These are phyloP conservation scores for Vigna angularis DNA, from an alignment of 306 rosid species.

Conservation along the genomic window DNA sequence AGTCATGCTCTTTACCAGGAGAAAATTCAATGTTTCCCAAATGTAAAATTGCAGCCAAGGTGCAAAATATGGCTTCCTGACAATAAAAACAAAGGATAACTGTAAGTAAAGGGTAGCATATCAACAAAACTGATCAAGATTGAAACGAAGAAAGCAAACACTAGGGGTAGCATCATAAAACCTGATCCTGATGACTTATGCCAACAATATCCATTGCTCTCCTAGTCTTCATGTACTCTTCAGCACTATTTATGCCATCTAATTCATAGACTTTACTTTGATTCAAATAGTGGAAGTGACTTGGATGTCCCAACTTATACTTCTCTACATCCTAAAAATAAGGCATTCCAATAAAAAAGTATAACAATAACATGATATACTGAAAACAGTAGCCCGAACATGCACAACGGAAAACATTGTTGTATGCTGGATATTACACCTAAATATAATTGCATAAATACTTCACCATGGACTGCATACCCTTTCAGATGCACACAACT, in stretches of 20 bases:
- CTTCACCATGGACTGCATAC: constrained; percentile 47
- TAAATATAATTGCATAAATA: constrained; percentile 1
- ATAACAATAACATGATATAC: constrained; percentile 19
- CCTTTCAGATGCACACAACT: constrained; percentile 84
- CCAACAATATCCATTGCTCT: constrained; percentile 93
- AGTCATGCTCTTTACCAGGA: constrained; percentile 92
- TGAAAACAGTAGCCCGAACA: constrained; percentile 2
- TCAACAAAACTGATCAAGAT: constrained; percentile 8
- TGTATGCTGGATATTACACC: constrained; percentile 17
- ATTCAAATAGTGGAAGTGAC: constrained; percentile 81
- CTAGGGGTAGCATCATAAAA: constrained; percentile 39
- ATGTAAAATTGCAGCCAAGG: constrained; percentile 85
- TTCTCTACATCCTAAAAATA: constrained; percentile 77
- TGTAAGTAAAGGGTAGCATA: constrained; percentile 15
- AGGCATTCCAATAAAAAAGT: constrained; percentile 34
- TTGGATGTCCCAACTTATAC: constrained; percentile 73
- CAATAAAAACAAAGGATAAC: constrained; percentile 24
- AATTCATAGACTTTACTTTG: constrained; percentile 83
- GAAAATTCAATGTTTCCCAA: constrained; percentile 87
- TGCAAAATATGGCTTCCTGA: constrained; percentile 83
- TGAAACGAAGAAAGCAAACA: constrained; percentile 16
- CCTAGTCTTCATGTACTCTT: constrained; percentile 78
- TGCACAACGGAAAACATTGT: constrained; percentile 13
- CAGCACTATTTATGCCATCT: constrained; percentile 80
- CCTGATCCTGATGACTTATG: constrained; percentile 81